Conservation (phyloP, 768 basidiomycete genomes). For the Lyophyllum atratum region DNA sequence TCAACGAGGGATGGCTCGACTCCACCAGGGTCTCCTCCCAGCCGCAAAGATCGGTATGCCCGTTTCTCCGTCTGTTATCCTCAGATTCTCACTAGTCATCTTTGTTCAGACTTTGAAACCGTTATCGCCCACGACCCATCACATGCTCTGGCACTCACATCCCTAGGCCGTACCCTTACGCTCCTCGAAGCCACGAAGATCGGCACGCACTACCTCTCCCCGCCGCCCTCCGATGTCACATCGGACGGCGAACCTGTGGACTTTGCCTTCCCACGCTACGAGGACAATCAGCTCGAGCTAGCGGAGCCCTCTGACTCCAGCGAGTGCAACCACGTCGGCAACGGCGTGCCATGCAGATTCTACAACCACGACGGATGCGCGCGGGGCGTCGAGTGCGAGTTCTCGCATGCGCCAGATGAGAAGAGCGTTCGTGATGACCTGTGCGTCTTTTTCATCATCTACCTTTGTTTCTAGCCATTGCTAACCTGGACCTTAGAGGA, state of each 20-base stretch:
- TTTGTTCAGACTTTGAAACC: slow-evolving; percentile 33
- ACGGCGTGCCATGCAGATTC: slow-evolving; percentile 53
- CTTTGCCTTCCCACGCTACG: slow-evolving; percentile 33
- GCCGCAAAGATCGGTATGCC: slow-evolving; percentile 28
- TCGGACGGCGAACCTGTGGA: slow-evolving; percentile 25
- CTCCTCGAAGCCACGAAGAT: slow-evolving; percentile 14
- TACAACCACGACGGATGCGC: slow-evolving; percentile 57
- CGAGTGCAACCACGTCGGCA: slow-evolving; percentile 53
- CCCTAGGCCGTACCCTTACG: slow-evolving; percentile 21
- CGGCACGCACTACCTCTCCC: slow-evolving; percentile 10
- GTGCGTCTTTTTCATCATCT: slow-evolving; percentile 26
- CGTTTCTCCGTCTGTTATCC: not conserved
- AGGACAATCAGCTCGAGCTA: slow-evolving; percentile 36
- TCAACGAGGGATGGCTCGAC: slow-evolving; percentile 20
- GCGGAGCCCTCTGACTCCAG: slow-evolving; percentile 53
- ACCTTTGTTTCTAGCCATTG: not conserved
- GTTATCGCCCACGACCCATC: slow-evolving; percentile 32
- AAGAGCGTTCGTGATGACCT: slow-evolving; percentile 56
- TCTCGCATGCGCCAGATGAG: slow-evolving; percentile 55
- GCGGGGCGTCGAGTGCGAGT: slow-evolving; percentile 42
- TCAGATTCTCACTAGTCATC: not conserved
- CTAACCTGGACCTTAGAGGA: slow-evolving; percentile 36
- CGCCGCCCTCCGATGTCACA: slow-evolving; percentile 1
- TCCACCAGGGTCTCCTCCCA: slow-evolving; percentile 21
- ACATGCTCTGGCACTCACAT: slow-evolving; percentile 27